A percentile compares a stretch with the other conserved stretches of the same genome.
Evolutionary conservation across 2,329 filamentous ascomycete genomes (phyloP).

Genomic region (Chrysosporium keratinophilum): DNA sequence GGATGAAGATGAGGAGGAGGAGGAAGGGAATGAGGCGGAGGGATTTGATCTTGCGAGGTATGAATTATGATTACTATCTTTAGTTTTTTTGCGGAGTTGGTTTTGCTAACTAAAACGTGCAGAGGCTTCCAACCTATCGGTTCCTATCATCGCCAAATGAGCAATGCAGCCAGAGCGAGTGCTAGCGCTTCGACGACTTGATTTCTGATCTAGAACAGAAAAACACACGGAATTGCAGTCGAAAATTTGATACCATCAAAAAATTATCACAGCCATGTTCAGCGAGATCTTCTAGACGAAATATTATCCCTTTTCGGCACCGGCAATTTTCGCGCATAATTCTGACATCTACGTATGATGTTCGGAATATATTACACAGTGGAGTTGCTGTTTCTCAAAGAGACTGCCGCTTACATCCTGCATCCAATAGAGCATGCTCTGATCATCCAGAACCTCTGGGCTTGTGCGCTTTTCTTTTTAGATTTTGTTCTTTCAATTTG

Average conservation of each 20-base stretch:
- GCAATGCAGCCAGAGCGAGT: slow-evolving; percentile 19
- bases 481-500: not conserved
- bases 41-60: slow-evolving; percentile 41
- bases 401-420: no score
- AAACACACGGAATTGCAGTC: no score
- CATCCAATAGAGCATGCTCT: no score
- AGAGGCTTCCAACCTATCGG: slow-evolving; percentile 43
- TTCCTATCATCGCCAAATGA: slow-evolving; percentile 37
- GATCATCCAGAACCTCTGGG: no score
- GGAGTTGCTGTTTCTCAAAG: no score
- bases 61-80: slow-evolving; percentile 13
- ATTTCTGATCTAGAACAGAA: not conserved
- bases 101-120: slow-evolving; percentile 14
- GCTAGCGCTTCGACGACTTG: slow-evolving; percentile 17
- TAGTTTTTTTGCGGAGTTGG: not conserved
- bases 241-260: no score
- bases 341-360: no score
- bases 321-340: no score
- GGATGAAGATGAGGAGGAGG: slow-evolving; percentile 13
- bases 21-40: slow-evolving; percentile 20
- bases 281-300: no score
- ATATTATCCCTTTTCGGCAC: no score
- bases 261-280: no score
- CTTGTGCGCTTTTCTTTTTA: not conserved
- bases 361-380: no score